Conservation (phyloP, 306 rosid genomes). For the Pterocarpus macrocarpus region DNA sequence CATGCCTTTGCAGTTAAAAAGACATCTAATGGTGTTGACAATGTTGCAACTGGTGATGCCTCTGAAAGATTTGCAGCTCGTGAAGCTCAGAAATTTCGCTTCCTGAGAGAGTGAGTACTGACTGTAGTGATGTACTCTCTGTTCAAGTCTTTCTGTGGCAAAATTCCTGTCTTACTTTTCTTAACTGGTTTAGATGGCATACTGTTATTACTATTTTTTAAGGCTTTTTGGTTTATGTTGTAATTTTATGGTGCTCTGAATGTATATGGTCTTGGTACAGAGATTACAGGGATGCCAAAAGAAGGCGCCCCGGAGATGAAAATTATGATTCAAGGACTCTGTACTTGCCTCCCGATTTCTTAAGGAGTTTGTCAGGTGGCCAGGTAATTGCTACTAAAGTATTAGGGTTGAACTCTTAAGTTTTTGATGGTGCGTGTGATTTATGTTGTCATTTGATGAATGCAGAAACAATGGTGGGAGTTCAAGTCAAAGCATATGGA, state of each 20-base stretch:
- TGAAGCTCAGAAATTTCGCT: slow-evolving; percentile 70
- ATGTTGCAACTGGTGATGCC: slow-evolving; percentile 55
- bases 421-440: slow-evolving; percentile 36
- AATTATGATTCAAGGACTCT: slow-evolving; percentile 85
- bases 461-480: slow-evolving; percentile 99
- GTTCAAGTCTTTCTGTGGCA: slow-evolving; percentile 15
- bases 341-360: slow-evolving; percentile 76
- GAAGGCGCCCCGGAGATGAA: slow-evolving; percentile 75
- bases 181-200: slow-evolving; percentile 6
- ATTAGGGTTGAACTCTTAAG: slow-evolving; percentile 24
- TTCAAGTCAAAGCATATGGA: slow-evolving; percentile 97
- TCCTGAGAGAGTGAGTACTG: slow-evolving; percentile 76
- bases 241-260: slow-evolving; percentile 36
- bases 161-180: not conserved
- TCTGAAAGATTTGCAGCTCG: slow-evolving; percentile 76
- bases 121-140: not conserved
- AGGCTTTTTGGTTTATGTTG: slow-evolving; percentile 13
- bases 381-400: slow-evolving; percentile 64
- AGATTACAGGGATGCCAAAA: slow-evolving; percentile 72
- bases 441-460: slow-evolving; percentile 41
- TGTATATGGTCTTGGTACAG: slow-evolving; percentile 59
- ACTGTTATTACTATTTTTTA: slow-evolving; percentile 19
- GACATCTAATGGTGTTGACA: slow-evolving; percentile 51
- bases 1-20: slow-evolving; percentile 57
- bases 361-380: slow-evolving; percentile 76